phyloP scores from a whole-genome alignment of 768 basidiomycete genomes.

The Termitomyces sp. region DNA sequence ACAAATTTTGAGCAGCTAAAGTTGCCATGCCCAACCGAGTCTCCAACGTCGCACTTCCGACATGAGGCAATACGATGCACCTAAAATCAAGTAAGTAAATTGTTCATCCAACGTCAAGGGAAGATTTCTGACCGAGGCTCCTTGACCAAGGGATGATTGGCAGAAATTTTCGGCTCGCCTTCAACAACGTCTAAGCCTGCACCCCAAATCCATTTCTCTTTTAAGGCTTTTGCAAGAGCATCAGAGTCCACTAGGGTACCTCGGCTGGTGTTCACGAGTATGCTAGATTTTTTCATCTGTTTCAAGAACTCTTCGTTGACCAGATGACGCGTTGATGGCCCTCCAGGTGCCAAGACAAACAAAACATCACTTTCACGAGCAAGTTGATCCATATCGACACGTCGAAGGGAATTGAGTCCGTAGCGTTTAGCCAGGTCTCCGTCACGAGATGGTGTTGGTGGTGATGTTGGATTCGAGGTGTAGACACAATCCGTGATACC shows the following conservation, averaged over 20 bases:
- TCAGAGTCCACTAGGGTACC: slow-evolving; percentile 89
- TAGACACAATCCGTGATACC: slow-evolving; percentile 75
- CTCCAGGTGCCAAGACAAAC: slow-evolving; percentile 79
- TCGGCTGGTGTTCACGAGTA: slow-evolving; percentile 82
- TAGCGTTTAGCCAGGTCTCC: slow-evolving; percentile 24
- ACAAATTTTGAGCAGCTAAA: slow-evolving; percentile 62
- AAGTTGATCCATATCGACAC: slow-evolving; percentile 61
- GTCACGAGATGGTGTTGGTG: slow-evolving; percentile 38
- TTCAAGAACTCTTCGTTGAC: slow-evolving; percentile 66
- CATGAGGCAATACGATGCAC: slow-evolving; percentile 82
- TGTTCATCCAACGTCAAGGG: not conserved
- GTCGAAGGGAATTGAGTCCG: slow-evolving; percentile 37
- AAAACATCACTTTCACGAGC: slow-evolving; percentile 79
- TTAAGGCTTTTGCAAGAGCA: slow-evolving; percentile 77
- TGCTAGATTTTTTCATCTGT: slow-evolving; percentile 79
- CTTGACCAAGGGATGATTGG: slow-evolving; percentile 75
- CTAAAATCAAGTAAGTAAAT: slow-evolving; percentile 17
- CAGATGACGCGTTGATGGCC: slow-evolving; percentile 62
- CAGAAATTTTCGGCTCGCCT: slow-evolving; percentile 74
- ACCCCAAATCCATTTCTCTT: slow-evolving; percentile 78
- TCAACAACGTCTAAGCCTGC: slow-evolving; percentile 94
- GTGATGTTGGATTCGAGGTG: slow-evolving; percentile 47
- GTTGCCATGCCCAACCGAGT: slow-evolving; percentile 80
- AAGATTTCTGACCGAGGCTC: slow-evolving; percentile 52
- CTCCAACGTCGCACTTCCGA: slow-evolving; percentile 86